Conservation (phyloP, 441 rosid genomes). For the Erysimum cheiri region DNA sequence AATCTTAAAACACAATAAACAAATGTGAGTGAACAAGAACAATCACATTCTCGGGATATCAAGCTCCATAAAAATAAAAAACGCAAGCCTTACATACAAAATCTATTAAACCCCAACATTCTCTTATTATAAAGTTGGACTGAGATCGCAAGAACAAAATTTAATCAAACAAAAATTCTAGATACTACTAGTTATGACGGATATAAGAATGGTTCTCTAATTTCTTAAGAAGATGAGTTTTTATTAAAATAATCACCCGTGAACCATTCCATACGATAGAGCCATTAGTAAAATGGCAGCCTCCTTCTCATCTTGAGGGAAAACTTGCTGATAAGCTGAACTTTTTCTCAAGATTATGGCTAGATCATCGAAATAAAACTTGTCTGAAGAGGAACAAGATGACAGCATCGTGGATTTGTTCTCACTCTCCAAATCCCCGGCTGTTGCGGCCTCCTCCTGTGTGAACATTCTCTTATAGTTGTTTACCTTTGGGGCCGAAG, state of each 20-base stretch:
- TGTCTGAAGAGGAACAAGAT: conserved; percentile 40
- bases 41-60: background rate
- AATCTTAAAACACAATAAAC: background rate
- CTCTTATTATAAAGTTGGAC: conserved; percentile 10
- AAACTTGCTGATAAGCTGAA: conserved; percentile 66
- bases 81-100: background rate
- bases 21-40: conserved; percentile 14
- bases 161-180: background rate
- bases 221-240: background rate
- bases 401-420: conserved; percentile 30
- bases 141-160: conserved; percentile 12
- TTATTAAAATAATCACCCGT: conserved; percentile 47
- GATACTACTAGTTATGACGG: background rate
- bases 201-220: background rate
- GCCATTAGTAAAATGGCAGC: conserved; percentile 93
- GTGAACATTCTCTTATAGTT: conserved; percentile 45
- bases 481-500: conserved; percentile 49
- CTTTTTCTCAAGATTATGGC: conserved; percentile 64
- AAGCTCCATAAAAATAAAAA: background rate
- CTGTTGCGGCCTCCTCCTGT: background rate
- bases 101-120: background rate
- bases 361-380: conserved; percentile 67
- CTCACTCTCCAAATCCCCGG: conserved; percentile 6
- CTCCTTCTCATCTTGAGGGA: conserved; percentile 91
- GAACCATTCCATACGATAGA: conserved; percentile 80